Base-by-base conservation (phyloP, 495 filamentous ascomycete genomes). In the Podospora pseudocomata region DNA sequence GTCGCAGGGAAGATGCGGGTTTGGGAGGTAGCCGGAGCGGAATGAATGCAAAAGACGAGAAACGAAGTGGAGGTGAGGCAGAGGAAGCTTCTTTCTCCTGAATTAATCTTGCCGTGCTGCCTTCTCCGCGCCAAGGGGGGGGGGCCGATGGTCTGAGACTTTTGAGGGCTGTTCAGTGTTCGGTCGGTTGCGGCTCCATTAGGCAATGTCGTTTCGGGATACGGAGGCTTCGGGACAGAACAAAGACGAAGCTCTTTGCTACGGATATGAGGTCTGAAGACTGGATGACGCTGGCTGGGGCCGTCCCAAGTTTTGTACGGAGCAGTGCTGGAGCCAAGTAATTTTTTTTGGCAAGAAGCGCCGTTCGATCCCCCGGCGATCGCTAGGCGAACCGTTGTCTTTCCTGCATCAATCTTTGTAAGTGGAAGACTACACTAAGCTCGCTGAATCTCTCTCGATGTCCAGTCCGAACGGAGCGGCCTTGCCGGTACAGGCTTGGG, bases 91-190 rank as follows among this genome's bases (percentile, higher is more conserved):
- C 6, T 61, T 23, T 49, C 23, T 64, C 15, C 23, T 64, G 9
- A 69, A 65, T 69, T 20, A 49, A 49, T 49, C 39, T 49, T 49
- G 9, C 39, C 39, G 39, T 49, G 5, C 39, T 49, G 39, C 9
- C 39, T 49, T 49, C 7, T 49, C 39, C 15, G 39, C 39, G 39
- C 39, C 39, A 49, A 49, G 39, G 39, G 39, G 39, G 39, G 20
- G 20, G 20, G 34, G 39, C n/a, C n/a, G 55, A 58, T 58, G 20
- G 55, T 26, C n/a, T 58, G n/a, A 19, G 19, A 20, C 54, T 32
- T 32, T 32, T 32, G 30, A 32, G 30, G 15, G 5, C 55, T 58
- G 9, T 58, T 58, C 55, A 58, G n/a, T 20, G 23, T 58, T 19
- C 55, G 55, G 23, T 58, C 55, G 55, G 55, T 58, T 58, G 55